phyloP scores from a whole-genome alignment of 129 eudicot species.

The Silybum marianum region DNA sequence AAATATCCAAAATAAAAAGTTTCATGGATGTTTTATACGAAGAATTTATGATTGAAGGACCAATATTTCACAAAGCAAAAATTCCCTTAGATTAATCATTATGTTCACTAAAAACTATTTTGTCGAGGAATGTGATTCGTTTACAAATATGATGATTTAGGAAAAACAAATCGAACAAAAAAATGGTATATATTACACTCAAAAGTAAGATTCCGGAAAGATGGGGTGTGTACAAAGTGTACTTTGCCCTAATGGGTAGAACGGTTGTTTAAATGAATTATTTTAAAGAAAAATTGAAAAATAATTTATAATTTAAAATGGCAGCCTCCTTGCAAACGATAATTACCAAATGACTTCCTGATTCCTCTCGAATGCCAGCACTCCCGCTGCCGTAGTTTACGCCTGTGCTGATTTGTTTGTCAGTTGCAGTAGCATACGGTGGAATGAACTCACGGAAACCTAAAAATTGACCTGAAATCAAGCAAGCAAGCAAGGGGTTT shows the following conservation, averaged over 20 bases:
- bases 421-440: slow-evolving; percentile 32
- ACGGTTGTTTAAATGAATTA: background rate
- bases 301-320: background rate
- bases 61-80: background rate
- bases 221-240: background rate
- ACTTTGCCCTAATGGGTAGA: background rate
- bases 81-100: background rate
- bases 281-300: background rate
- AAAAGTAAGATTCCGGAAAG: background rate
- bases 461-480: slow-evolving; percentile 36
- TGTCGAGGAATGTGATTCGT: no score
- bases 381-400: slow-evolving; percentile 47
- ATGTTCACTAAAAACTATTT: background rate
- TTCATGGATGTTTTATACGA: background rate
- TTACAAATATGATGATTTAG: no score
- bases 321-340: background rate
- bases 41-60: background rate
- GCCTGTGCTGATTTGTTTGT: slow-evolving; percentile 25
- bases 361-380: slow-evolving; percentile 33
- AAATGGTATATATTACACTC: no score
- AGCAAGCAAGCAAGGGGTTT: background rate
- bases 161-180: background rate
- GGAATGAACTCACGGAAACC: slow-evolving; percentile 35
- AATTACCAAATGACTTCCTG: slow-evolving; percentile 38
- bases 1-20: background rate